phyloP scores from a whole-genome alignment of 140 eudicot genomes.

The Ambrosia hybrid region DNA sequence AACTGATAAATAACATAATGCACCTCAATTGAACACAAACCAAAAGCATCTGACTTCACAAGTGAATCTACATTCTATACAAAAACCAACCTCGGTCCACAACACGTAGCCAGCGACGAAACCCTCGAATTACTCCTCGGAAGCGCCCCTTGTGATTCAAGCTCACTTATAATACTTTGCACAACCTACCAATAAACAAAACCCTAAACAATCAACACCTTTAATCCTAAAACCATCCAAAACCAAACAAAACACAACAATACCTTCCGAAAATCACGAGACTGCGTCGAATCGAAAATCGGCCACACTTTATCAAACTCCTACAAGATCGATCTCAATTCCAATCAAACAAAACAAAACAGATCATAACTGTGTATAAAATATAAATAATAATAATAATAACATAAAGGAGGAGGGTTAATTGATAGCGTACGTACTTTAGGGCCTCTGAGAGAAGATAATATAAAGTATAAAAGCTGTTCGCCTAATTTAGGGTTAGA shows the following conservation, averaged over 20 bases:
- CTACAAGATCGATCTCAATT: slow-evolving; percentile 47
- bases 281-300: slow-evolving; percentile 85
- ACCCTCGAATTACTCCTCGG: slow-evolving; percentile 97
- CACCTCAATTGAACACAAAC: neutral
- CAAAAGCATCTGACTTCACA: neutral
- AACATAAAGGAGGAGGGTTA: too few species aligned
- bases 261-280: slow-evolving; percentile 81
- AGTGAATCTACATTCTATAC: slow-evolving; percentile 1
- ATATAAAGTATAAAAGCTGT: slow-evolving; percentile 78
- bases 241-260: slow-evolving; percentile 20
- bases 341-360: neutral
- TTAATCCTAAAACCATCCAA: neutral
- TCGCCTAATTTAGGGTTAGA: too few species aligned
- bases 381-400: too few species aligned
- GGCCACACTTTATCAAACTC: slow-evolving; percentile 95
- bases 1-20: neutral
- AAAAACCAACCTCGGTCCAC: slow-evolving; percentile 86
- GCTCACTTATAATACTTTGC: slow-evolving; percentile 88
- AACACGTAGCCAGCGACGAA: slow-evolving; percentile 94
- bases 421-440: slow-evolving; percentile 42
- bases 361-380: slow-evolving; percentile 18
- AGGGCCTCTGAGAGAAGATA: slow-evolving; percentile 97
- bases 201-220: neutral
- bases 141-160: slow-evolving; percentile 95
- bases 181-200: slow-evolving; percentile 60